Evolutionary conservation across 139 green algal genomes (phyloP), one percentile per base, ranked within the genome.

Genomic region (Chlorella sp.): DNA sequence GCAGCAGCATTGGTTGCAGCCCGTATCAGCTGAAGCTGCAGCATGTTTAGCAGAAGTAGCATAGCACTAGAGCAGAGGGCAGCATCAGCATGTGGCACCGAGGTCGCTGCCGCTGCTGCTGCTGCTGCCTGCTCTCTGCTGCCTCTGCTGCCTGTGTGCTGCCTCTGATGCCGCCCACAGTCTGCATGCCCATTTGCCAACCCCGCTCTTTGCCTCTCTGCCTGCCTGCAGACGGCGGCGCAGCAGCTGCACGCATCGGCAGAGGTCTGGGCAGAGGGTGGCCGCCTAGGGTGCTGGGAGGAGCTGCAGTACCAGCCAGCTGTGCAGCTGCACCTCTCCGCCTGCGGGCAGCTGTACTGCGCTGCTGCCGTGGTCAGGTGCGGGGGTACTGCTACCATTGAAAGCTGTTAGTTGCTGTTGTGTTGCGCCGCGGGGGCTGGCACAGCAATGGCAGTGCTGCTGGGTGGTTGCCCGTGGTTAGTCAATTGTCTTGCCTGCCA

Each of bases 301-400:
- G 39, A 53, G 68, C 39, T 69, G 64, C 66, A 30, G 39, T 14
- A 32, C 28, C 68, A 66, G 84, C 66, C 66, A 0, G 84, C 48
- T 3, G 68, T 30, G 37, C 84, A 88, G 84, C 66, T 68, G 84
- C 84, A 81, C 66, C 39, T 88, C 34, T 66, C 84, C 14, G 84
- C 66, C 7, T 80, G 64, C 26, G 84, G 34, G 2, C 68, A 81
- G 68, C 66, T 88, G 24, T 88, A 88, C 40, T 64, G 40, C 32
- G 66, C 40, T 0, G 68, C 84, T 18, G 64, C 84, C n/a, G 77
- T 81, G 9, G 84, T 88, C 39, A 80, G 84, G 84, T 88, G 84
- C 48, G 48, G 48, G 48, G 48, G 7, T 57, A 9, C 48, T 57
- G 48, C 7, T 57, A 9, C 48, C 48, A 57, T 57, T n/a, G n/a